Evolutionary conservation across 2,329 filamentous ascomycete species (phyloP).

Genomic region (Chaetomium globosum): DNA sequence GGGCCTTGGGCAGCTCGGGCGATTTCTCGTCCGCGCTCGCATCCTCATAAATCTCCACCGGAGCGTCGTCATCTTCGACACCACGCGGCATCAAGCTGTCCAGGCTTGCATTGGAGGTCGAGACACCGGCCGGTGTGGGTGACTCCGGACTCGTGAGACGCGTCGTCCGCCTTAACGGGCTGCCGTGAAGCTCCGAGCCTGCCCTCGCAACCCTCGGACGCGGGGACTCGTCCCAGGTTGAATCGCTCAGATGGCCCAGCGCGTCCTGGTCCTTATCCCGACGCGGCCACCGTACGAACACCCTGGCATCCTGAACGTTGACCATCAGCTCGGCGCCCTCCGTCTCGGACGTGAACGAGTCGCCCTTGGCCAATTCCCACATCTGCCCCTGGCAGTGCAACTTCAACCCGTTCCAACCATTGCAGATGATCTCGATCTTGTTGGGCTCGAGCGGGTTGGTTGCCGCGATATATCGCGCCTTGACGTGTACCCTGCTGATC

Average conservation of each 20-base stretch:
- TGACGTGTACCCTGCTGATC: slow-evolving; percentile 91
- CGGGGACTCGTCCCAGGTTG: slow-evolving; percentile 70
- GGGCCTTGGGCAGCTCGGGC: slow-evolving; percentile 45
- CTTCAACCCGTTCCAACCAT: slow-evolving; percentile 94
- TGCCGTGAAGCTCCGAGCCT: slow-evolving; percentile 56
- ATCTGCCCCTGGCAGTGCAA: slow-evolving; percentile 87
- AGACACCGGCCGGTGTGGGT: slow-evolving; percentile 53
- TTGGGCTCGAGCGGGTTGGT: slow-evolving; percentile 68
- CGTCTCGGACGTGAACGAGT: slow-evolving; percentile 87
- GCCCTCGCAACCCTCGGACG: slow-evolving; percentile 43
- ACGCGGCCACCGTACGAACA: slow-evolving; percentile 85
- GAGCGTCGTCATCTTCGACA: slow-evolving; percentile 42
- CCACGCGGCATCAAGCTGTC: slow-evolving; percentile 49
- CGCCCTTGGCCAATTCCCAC: slow-evolving; percentile 83
- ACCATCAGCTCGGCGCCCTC: slow-evolving; percentile 89
- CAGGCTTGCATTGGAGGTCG: slow-evolving; percentile 48
- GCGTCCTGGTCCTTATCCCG: slow-evolving; percentile 49
- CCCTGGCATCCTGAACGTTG: slow-evolving; percentile 89
- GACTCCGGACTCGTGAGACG: slow-evolving; percentile 77
- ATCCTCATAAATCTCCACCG: slow-evolving; percentile 76
- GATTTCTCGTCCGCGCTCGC: slow-evolving; percentile 57
- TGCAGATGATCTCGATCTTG: slow-evolving; percentile 84
- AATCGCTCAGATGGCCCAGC: slow-evolving; percentile 61
- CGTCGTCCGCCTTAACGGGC: slow-evolving; percentile 58
- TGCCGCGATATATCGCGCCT: slow-evolving; percentile 78